Conservation (phyloP, 768 basidiomycete genomes). For the Tubosaeta brunneosetosa region DNA sequence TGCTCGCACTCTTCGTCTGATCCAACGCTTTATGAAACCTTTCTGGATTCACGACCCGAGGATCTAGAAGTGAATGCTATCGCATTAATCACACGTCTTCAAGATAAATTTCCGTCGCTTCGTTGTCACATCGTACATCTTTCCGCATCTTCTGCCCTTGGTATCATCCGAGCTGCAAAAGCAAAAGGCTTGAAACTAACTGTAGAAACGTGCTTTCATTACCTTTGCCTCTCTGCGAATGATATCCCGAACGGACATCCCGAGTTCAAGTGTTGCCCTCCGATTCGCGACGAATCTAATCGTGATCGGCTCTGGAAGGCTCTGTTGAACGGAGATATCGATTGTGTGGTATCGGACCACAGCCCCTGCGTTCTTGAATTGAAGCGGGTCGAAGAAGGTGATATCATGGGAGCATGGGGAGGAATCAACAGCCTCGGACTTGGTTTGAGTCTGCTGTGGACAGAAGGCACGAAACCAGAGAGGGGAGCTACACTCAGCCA, state of each 20-base stretch:
- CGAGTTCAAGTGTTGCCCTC: conserved; percentile 96
- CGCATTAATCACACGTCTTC: conserved; percentile 63
- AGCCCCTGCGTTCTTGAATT: conserved; percentile 83
- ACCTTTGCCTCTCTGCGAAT: conserved; percentile 73
- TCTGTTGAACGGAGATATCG: conserved; percentile 75
- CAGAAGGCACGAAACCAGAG: conserved; percentile 58
- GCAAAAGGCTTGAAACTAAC: conserved; percentile 65
- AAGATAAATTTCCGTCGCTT: conserved; percentile 56
- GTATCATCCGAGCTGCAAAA: conserved; percentile 66
- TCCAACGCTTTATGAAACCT: conserved; percentile 67
- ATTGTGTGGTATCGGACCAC: conserved; percentile 95
- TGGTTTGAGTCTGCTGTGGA: conserved; percentile 86
- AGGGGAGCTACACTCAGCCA: conserved; percentile 51
- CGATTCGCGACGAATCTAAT: conserved; percentile 74
- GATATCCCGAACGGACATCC: conserved; percentile 71
- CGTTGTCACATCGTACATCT: conserved; percentile 95
- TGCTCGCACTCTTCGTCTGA: conserved; percentile 29
- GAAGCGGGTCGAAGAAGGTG: conserved; percentile 71
- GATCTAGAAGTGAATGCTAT: conserved; percentile 80
- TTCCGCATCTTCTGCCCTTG: conserved; percentile 79
- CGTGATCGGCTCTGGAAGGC: conserved; percentile 77
- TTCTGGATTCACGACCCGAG: conserved; percentile 80
- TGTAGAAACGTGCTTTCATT: conserved; percentile 98
- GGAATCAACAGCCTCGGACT: conserved; percentile 90
- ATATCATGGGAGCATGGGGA: conserved; percentile 91